A percentile compares a stretch with the other conserved stretches of the same genome.
Conservation (phyloP, 148 eudicot genomes). For the Talinum fruticosum region DNA sequence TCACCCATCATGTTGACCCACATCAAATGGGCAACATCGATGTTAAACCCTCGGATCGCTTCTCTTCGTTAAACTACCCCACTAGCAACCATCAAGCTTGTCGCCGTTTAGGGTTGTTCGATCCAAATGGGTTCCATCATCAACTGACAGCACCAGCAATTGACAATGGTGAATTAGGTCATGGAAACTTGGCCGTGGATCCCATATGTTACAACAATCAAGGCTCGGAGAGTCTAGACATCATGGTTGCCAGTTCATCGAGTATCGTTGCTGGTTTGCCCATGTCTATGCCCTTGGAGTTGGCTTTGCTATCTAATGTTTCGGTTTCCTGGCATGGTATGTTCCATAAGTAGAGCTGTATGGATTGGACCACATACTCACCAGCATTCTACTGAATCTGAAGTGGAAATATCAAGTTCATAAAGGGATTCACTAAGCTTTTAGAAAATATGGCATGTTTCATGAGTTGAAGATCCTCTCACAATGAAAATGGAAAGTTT, state of each 20-base stretch:
- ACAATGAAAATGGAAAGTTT: neutral
- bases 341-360: too few species aligned
- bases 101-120: neutral
- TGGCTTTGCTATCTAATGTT: slow-evolving; percentile 6
- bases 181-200: too few species aligned
- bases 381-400: too few species aligned
- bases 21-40: neutral
- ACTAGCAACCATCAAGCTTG: neutral
- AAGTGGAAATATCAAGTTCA: too few species aligned
- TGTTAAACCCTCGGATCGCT: slow-evolving; percentile 5
- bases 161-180: slow-evolving; percentile 11
- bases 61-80: slow-evolving; percentile 8
- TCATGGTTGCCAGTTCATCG: neutral
- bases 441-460: too few species aligned
- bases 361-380: too few species aligned
- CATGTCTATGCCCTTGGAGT: slow-evolving; percentile 18
- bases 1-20: neutral
- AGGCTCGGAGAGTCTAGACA: neutral
- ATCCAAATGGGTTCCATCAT: slow-evolving; percentile 3
- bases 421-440: too few species aligned
- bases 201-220: slow-evolving; percentile 13
- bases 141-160: neutral
- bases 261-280: slow-evolving; percentile 8
- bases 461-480: too few species aligned
- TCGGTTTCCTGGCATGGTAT: too few species aligned